These are phyloP conservation scores for Pisolithus marmoratus DNA, from an alignment of 768 basidiomycete species.

Conservation along the genomic window DNA sequence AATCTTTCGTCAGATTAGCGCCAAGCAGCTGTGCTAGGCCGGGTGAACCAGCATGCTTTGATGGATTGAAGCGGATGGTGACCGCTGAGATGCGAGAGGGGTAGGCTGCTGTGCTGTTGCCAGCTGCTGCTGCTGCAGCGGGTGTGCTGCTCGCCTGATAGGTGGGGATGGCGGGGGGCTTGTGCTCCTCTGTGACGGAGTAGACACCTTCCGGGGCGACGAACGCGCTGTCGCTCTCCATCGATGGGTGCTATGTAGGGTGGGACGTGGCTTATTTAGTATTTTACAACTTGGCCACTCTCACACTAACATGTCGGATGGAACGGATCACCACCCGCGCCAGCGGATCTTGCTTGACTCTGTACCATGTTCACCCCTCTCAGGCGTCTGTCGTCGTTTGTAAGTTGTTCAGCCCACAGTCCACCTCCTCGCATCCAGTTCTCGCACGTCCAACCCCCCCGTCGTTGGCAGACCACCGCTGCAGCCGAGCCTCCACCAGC, in stretches of 20 bases:
- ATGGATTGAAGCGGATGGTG: slow-evolving; percentile 54
- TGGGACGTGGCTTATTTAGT: neutral
- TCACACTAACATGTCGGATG: neutral
- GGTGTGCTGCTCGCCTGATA: slow-evolving; percentile 26
- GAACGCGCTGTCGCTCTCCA: slow-evolving; percentile 83
- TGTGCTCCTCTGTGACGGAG: slow-evolving; percentile 83
- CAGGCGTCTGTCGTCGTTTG: neutral
- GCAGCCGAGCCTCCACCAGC: slow-evolving; percentile 63
- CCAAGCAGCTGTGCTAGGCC: slow-evolving; percentile 65
- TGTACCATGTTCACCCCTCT: slow-evolving; percentile 19
- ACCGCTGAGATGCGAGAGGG: slow-evolving; percentile 62
- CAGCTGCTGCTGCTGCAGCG: slow-evolving; percentile 21
- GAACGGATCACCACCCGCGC: too few species aligned
- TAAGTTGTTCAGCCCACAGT: neutral
- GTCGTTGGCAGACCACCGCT: slow-evolving; percentile 48
- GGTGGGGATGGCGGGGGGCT: slow-evolving; percentile 46
- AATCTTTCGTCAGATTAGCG: slow-evolving; percentile 53
- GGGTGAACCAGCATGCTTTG: slow-evolving; percentile 48
- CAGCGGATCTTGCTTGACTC: slow-evolving; percentile 24
- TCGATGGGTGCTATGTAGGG: slow-evolving; percentile 20
- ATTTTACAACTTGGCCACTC: too few species aligned
- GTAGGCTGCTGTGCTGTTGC: neutral
- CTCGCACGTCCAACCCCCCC: slow-evolving; percentile 19
- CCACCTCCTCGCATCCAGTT: slow-evolving; percentile 2
- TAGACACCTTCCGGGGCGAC: slow-evolving; percentile 89